phyloP scores from a whole-genome alignment of 1,139 yeast genomes.

The Hyphopichia fennica region DNA sequence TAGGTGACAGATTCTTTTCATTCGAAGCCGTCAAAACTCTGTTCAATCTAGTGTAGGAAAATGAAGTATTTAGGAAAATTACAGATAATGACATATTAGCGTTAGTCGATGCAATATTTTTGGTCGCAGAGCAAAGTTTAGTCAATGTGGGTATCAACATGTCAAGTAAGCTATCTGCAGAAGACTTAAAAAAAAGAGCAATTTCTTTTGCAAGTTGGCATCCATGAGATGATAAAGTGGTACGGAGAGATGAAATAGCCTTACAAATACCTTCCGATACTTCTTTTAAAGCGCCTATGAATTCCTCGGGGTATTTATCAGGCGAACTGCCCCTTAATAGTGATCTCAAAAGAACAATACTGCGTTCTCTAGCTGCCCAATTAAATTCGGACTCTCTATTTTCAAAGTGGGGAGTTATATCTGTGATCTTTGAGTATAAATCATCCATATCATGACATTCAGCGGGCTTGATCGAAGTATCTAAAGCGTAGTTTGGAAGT shows the following conservation, averaged over 20 bases:
- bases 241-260: conserved; percentile 72
- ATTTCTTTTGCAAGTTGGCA: conserved; percentile 80
- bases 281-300: conserved; percentile 42
- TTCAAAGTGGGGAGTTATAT: conserved; percentile 44
- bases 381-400: conserved; percentile 87
- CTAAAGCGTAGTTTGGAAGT: conserved; percentile 25
- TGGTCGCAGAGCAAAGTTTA: conserved; percentile 71
- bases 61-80: conserved; percentile 56
- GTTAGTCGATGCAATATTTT: conserved; percentile 73
- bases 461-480: conserved; percentile 19
- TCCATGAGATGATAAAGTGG: conserved; percentile 75
- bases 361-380: conserved; percentile 75
- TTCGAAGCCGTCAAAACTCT: conserved; percentile 53
- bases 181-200: conserved; percentile 47
- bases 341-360: conserved; percentile 56
- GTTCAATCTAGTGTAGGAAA: conserved; percentile 52
- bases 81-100: conserved; percentile 71
- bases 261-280: conserved; percentile 66
- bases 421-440: conserved; percentile 16
- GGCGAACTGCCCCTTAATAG: conserved; percentile 58
- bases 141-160: conserved; percentile 56
- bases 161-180: conserved; percentile 66
- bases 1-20: conserved; percentile 72
- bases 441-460: conserved; percentile 16
- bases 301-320: conserved; percentile 38